Percentiles rank a stretch among this genome's conserved stretches.
Conservation (phyloP, 352 stramenopile species). For the Globisporangium alternatum region DNA sequence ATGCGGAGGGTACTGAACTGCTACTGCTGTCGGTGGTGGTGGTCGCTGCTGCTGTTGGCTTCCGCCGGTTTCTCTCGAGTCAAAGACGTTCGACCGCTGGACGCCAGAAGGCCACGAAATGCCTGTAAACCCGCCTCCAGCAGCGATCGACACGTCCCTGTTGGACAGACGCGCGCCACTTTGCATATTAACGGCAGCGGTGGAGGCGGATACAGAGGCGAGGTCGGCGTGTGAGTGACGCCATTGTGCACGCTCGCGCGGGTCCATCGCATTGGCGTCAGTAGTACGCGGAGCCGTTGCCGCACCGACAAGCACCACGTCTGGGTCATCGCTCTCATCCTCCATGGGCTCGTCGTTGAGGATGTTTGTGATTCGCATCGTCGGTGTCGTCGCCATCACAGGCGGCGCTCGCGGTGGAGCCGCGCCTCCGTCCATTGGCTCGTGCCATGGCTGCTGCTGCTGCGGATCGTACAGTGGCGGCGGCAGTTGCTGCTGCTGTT, state of each 20-base stretch:
- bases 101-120: background rate
- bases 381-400: background rate
- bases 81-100: background rate
- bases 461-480: background rate
- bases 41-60: background rate
- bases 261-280: background rate
- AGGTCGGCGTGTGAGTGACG: background rate
- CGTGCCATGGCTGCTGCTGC: background rate
- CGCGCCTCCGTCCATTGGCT: background rate
- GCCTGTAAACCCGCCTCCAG: background rate
- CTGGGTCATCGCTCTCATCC: background rate
- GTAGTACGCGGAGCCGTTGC: background rate
- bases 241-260: background rate
- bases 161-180: background rate
- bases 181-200: background rate
- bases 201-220: background rate
- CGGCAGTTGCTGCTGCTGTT: background rate
- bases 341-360: conserved; percentile 2
- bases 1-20: background rate
- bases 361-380: conserved; percentile 2
- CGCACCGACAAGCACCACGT: background rate
- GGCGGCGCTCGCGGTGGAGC: background rate
- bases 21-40: background rate
- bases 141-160: background rate
- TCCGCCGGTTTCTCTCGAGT: background rate